Evolutionary conservation across 208 protist species (phyloP).

Genomic region (Trypanosoma mega): DNA sequence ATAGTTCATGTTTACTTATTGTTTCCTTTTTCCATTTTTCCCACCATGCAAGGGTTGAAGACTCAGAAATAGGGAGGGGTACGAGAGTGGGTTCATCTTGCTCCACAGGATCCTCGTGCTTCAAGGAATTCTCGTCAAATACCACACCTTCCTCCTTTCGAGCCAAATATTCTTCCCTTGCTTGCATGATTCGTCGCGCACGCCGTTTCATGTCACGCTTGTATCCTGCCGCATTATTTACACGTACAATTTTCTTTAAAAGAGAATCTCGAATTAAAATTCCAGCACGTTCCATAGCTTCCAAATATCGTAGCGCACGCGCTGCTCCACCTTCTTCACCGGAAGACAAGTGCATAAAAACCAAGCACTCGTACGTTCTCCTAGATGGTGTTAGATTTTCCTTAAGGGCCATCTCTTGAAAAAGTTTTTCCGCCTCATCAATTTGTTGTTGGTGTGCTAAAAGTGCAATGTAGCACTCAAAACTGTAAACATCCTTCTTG

Average conservation of each 20-base stretch:
- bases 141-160: slow-evolving; percentile 57
- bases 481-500: slow-evolving; percentile 82
- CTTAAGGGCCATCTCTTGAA: slow-evolving; percentile 85
- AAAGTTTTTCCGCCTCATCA: slow-evolving; percentile 84
- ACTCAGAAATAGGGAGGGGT: slow-evolving; percentile 51
- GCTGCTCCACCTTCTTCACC: slow-evolving; percentile 88
- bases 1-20: slow-evolving; percentile 86
- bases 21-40: slow-evolving; percentile 75
- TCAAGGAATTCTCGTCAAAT: slow-evolving; percentile 22
- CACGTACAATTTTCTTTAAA: slow-evolving; percentile 85
- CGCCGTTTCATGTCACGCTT: slow-evolving; percentile 91
- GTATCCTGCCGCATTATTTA: slow-evolving; percentile 87
- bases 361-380: slow-evolving; percentile 85
- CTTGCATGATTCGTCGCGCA: slow-evolving; percentile 91
- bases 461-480: slow-evolving; percentile 88
- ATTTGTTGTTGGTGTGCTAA: slow-evolving; percentile 87
- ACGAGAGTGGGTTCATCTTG: slow-evolving; percentile 19
- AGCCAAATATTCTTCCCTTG: slow-evolving; percentile 81
- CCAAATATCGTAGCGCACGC: slow-evolving; percentile 83
- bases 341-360: slow-evolving; percentile 91
- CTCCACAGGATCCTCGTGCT: slow-evolving; percentile 19
- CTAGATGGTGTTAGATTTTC: slow-evolving; percentile 70
- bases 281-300: slow-evolving; percentile 81
- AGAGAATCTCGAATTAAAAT: slow-evolving; percentile 73
- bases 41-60: slow-evolving; percentile 86